Conservation (phyloP, 2,329 filamentous ascomycete genomes). For the Sporothrix pallida region DNA sequence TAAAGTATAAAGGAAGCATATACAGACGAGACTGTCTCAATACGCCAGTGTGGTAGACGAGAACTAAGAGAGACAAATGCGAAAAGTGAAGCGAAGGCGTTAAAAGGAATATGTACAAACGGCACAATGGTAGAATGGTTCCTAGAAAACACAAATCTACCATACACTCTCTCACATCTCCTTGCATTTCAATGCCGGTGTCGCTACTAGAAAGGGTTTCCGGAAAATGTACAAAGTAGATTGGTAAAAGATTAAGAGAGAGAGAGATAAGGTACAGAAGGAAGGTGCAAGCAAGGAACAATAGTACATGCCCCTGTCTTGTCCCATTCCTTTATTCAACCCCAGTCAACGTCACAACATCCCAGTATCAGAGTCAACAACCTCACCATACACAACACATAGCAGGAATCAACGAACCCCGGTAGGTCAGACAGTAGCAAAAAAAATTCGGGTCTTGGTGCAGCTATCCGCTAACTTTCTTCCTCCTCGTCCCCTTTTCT, state of each 20-base stretch:
- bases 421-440: slow-evolving; percentile 15
- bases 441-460: slow-evolving; percentile 12
- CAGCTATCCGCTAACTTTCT: slow-evolving; percentile 3
- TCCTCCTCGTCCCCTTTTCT: not conserved
- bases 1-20: not conserved
- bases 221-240: not conserved
- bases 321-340: not conserved
- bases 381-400: not conserved
- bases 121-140: no score
- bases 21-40: not conserved
- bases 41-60: not conserved
- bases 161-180: no score
- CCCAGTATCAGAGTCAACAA: not conserved
- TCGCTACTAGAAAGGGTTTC: not conserved
- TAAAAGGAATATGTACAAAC: no score
- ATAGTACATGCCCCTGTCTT: no score
- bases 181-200: not conserved
- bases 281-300: not conserved
- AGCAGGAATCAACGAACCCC: not conserved
- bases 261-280: not conserved
- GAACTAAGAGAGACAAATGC: not conserved
- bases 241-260: not conserved
- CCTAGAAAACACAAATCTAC: no score
- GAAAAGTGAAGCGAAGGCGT: not conserved
- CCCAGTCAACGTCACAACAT: not conserved